Evolutionary conservation across 2,329 filamentous ascomycete species (phyloP), one percentile per base, ranked within the genome.

Genomic region (Alternaria angustiovoidea): DNA sequence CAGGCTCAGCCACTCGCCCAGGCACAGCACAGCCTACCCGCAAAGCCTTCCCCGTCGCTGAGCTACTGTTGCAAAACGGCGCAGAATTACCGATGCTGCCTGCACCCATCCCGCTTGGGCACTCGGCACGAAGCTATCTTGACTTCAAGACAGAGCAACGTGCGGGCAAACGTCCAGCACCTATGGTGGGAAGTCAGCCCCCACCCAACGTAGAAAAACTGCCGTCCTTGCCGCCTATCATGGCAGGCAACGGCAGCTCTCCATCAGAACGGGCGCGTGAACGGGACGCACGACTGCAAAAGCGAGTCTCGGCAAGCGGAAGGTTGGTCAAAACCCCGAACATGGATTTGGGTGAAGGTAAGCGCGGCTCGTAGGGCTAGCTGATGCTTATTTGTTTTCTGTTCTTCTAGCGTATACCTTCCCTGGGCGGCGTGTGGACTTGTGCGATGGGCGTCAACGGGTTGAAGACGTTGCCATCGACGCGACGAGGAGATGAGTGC

Each of bases 31-130:
- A 58, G 78, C 79, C 69, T 30, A 20, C 47, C 9, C 73, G 81
- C 36, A 83, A 82, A 69, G 68, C 94, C 0, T 99, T 99, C 75
- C 89, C 95, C 0, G 85, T 98, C 42, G 95, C 95, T 14, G 95
- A 99, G 78, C 82, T 99, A 60, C 85, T 99, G 14, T 84, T 96
- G 14, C 96, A 98, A 71, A 98, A 99, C 73, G 95, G 95, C 16
- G 94, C 94, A 4, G 91, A 97, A 63, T 90, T 98, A 34, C 94
- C 95, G 0, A 75, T 83, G 1, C 82, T 88, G 2, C 84, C 91
- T 61, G 92, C 94, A 0, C 90, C 92, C 0, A 94, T 98, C 67
- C 93, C 93, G 1, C 85, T 99, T 11, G 93, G 92, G 61, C 84
- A 87, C 9, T 90, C 89, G 47, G 94, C 95, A 2, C 89, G 91